Percentiles rank a stretch among this genome's conserved stretches.
Conservation (phyloP, 441 rosid species). For the Hura crepitans region DNA sequence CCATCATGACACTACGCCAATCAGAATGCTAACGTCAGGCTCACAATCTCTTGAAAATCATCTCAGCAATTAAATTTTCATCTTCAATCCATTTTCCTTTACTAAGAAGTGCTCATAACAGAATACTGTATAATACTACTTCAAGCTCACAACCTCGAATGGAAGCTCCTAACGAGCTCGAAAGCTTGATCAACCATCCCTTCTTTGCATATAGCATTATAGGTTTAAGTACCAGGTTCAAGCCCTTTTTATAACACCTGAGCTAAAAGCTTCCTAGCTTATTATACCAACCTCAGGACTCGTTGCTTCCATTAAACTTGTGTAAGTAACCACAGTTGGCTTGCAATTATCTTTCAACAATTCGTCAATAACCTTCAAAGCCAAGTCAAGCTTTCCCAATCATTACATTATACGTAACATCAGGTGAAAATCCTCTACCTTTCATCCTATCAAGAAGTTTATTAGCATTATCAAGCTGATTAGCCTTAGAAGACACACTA, state of each 20-base stretch:
- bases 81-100: constrained; percentile 66
- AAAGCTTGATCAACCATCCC: constrained; percentile 51
- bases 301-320: constrained; percentile 72
- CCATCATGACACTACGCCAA: constrained; percentile 64
- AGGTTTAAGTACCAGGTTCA: constrained; percentile 56
- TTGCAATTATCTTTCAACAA: constrained; percentile 52
- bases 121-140: constrained; percentile 54
- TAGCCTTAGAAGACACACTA: constrained; percentile 69
- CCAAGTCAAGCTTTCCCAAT: constrained; percentile 67
- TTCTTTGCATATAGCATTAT: constrained; percentile 68
- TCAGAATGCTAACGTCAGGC: constrained; percentile 67
- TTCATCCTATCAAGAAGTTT: constrained; percentile 62
- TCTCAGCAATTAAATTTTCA: constrained; percentile 55
- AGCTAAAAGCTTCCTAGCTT: constrained; percentile 68
- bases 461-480: constrained; percentile 49
- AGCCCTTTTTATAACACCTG: constrained; percentile 67
- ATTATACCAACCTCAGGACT: constrained; percentile 48
- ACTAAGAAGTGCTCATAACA: constrained; percentile 55
- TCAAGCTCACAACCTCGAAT: constrained; percentile 56
- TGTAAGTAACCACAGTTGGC: constrained; percentile 73
- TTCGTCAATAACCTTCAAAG: constrained; percentile 56
- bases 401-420: constrained; percentile 76
- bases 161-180: constrained; percentile 46
- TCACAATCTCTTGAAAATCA: constrained; percentile 52
- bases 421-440: constrained; percentile 56